Evolutionary conservation across 495 filamentous ascomycete genomes (phyloP).

Genomic region (Emericellopsis terricola): DNA sequence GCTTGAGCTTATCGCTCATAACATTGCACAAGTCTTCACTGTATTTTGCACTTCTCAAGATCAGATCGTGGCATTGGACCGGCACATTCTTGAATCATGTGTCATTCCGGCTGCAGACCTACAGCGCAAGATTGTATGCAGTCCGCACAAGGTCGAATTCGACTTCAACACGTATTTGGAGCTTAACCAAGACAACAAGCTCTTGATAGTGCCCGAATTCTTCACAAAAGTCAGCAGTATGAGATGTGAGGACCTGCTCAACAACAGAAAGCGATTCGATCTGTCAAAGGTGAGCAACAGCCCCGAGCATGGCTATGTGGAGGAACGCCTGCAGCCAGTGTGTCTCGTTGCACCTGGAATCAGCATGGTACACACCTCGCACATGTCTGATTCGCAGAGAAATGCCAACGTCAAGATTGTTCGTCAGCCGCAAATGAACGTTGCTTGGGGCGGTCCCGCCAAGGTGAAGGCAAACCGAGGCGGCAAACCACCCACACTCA

Average conservation of each 20-base stretch:
- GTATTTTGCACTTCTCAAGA: too few relatives aligned
- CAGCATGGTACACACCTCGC: slow-evolving; percentile 9
- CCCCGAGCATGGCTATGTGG: slow-evolving; percentile 8
- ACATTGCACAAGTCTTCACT: too few relatives aligned
- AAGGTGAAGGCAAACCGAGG: slow-evolving; percentile 3
- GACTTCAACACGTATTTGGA: too few relatives aligned
- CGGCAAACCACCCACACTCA: slow-evolving; percentile 6
- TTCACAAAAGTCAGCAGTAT: slow-evolving; percentile 7
- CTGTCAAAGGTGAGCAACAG: slow-evolving; percentile 9
- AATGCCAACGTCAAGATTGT: slow-evolving; percentile 8
- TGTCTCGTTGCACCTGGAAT: slow-evolving; percentile 9
- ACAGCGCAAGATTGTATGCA: too few relatives aligned
- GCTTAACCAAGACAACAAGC: too few relatives aligned
- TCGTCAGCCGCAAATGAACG: slow-evolving; percentile 11
- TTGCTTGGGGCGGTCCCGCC: slow-evolving; percentile 10
- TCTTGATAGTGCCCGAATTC: too few relatives aligned
- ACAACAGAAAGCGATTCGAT: slow-evolving; percentile 10
- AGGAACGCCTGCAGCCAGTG: slow-evolving; percentile 6
- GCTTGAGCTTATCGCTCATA: too few relatives aligned
- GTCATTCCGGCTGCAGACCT: too few relatives aligned
- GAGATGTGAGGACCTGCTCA: slow-evolving; percentile 12
- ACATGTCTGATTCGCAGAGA: slow-evolving; percentile 7
- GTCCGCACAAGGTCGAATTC: too few relatives aligned
- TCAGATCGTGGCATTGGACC: too few relatives aligned
- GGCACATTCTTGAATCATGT: too few relatives aligned